These are phyloP conservation scores for Cutaneotrichosporon sp. DNA, from an alignment of 1,284 basidiomycete genomes.

Conservation along the genomic window DNA sequence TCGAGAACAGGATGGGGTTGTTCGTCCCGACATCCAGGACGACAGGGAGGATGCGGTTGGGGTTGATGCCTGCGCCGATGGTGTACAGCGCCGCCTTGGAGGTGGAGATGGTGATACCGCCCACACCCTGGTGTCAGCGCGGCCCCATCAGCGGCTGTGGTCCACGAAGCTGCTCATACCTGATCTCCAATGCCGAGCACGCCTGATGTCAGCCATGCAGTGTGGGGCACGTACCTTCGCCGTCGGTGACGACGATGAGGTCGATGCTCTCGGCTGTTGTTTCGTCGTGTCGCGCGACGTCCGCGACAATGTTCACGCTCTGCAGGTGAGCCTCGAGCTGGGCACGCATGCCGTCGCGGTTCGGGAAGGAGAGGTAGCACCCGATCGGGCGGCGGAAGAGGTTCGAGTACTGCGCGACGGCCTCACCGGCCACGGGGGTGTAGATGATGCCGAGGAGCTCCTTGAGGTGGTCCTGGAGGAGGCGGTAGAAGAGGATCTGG, in stretches of 20 bases:
- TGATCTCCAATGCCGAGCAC: neutral
- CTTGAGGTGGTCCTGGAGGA: slow-evolving; percentile 66
- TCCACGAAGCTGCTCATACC: too few relatives aligned
- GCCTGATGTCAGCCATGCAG: neutral
- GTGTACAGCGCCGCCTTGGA: slow-evolving; percentile 87
- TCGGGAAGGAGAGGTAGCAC: slow-evolving; percentile 57
- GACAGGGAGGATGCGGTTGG: slow-evolving; percentile 64
- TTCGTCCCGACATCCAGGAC: slow-evolving; percentile 77
- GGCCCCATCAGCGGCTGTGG: too few relatives aligned
- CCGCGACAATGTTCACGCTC: slow-evolving; percentile 59
- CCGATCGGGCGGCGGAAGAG: slow-evolving; percentile 67
- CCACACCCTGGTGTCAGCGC: slow-evolving; percentile 51
- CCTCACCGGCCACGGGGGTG: slow-evolving; percentile 55
- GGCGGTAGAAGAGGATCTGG: slow-evolving; percentile 71
- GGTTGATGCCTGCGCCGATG: slow-evolving; percentile 78
- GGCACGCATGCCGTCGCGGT: slow-evolving; percentile 66
- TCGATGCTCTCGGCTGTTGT: slow-evolving; percentile 63
- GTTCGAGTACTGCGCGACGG: slow-evolving; percentile 74
- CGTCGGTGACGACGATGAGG: slow-evolving; percentile 77
- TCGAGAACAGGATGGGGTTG: slow-evolving; percentile 59
- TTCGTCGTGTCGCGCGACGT: slow-evolving; percentile 66
- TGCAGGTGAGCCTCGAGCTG: slow-evolving; percentile 53
- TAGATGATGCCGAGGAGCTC: slow-evolving; percentile 65
- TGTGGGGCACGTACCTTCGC: slow-evolving; percentile 62
- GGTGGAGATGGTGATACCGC: slow-evolving; percentile 65